These are phyloP conservation scores for Pseudonitzschia delicatissima DNA, from an alignment of 108 stramenopile species.

Conservation along the genomic window DNA sequence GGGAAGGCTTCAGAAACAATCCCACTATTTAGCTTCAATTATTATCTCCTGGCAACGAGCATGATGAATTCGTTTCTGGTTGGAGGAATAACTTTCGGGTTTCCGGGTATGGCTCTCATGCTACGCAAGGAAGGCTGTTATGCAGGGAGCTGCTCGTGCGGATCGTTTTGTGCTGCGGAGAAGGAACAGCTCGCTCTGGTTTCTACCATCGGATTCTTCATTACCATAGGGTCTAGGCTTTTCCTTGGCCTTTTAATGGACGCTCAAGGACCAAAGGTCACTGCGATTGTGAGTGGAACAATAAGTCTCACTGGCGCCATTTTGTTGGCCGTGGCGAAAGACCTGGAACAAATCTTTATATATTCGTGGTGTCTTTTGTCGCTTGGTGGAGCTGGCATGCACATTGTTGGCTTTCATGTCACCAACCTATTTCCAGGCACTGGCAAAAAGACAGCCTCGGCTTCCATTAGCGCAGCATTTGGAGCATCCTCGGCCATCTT, in stretches of 20 bases:
- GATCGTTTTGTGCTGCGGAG: conserved; percentile 10
- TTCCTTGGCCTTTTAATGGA: conserved; percentile 22
- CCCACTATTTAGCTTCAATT: no score
- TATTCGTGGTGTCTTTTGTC: conserved; percentile 12
- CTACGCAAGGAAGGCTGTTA: conserved; percentile 21
- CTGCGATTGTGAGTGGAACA: conserved; percentile 2
- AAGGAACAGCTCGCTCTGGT: conserved; percentile 16
- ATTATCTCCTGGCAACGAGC: conserved; percentile 12
- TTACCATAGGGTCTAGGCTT: conserved; percentile 9
- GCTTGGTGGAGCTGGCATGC: conserved; percentile 15
- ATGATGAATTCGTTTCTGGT: conserved; percentile 19
- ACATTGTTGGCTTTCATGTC: conserved; percentile 17
- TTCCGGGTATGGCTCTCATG: conserved; percentile 17
- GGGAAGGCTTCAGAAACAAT: no score
- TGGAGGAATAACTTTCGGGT: conserved; percentile 21
- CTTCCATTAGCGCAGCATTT: conserved; percentile 19
- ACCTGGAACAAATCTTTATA: not conserved
- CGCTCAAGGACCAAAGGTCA: conserved; percentile 12
- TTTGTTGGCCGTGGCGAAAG: not conserved
- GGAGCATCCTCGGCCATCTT: conserved; percentile 17
- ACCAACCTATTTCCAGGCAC: conserved; percentile 11
- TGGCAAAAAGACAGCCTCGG: conserved; percentile 13
- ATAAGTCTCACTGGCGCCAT: conserved; percentile 3
- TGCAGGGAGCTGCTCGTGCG: conserved; percentile 15
- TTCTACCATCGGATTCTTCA: conserved; percentile 15